Evolutionary conservation across 306 rosid species (phyloP).

Genomic region (Glycine soja): DNA sequence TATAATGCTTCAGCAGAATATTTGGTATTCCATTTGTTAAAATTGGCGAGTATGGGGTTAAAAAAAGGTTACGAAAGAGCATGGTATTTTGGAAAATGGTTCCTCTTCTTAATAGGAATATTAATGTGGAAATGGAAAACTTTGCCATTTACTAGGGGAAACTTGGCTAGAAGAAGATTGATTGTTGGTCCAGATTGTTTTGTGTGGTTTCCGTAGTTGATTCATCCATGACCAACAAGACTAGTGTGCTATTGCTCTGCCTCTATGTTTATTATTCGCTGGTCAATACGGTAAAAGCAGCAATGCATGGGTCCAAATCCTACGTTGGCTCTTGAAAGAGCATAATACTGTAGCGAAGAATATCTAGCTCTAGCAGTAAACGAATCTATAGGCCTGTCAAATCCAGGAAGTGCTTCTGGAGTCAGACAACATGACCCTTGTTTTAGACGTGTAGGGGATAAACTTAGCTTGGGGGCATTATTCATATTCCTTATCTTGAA

Average conservation of each 20-base stretch:
- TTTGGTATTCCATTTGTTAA: not conserved
- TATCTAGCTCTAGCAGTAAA: constrained; percentile 10
- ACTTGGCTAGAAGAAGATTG: not conserved
- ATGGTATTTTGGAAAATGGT: not conserved
- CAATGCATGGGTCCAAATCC: constrained; percentile 2
- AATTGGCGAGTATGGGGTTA: not conserved
- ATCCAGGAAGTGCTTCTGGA: constrained; percentile 21
- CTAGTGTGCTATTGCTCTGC: not conserved
- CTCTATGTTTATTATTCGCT: not conserved
- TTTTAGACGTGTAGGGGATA: not conserved
- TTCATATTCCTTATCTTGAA: not conserved
- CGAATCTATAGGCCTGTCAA: constrained; percentile 22
- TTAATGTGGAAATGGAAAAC: not conserved
- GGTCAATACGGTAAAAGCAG: constrained; percentile 22
- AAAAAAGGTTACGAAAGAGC: not conserved
- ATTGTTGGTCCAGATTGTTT: not conserved
- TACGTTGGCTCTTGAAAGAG: not conserved
- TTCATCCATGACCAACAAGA: not conserved
- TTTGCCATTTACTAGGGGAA: not conserved
- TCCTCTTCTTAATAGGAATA: no score
- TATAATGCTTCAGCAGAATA: not conserved
- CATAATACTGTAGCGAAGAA: not conserved
- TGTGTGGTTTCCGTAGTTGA: not conserved
- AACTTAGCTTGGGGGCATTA: not conserved
- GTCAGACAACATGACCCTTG: constrained; percentile 2